These are phyloP conservation scores for Rutstroemia sp. DNA, from an alignment of 2,329 filamentous ascomycete genomes.

Conservation along the genomic window DNA sequence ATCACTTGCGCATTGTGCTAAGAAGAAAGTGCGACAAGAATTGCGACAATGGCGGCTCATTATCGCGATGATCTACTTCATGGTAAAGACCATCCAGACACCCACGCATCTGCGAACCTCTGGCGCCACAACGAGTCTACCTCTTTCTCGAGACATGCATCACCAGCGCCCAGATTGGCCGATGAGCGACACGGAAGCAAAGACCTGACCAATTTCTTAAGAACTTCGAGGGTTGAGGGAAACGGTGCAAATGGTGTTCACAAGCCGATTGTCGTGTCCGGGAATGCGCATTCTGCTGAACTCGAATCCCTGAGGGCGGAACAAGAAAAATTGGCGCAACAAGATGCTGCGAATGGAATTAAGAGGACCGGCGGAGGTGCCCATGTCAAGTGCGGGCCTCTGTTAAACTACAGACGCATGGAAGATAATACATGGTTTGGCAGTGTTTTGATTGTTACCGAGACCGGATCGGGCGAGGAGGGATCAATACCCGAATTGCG, in stretches of 20 bases:
- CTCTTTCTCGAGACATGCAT: constrained; percentile 36
- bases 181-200: constrained; percentile 37
- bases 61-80: constrained; percentile 20
- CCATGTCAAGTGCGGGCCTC: constrained; percentile 63
- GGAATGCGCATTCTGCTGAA: constrained; percentile 15
- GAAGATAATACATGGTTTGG: constrained; percentile 67
- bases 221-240: constrained; percentile 41
- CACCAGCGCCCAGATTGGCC: constrained; percentile 33
- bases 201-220: constrained; percentile 50
- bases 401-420: constrained; percentile 74
- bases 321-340: constrained; percentile 4
- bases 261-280: constrained; percentile 40
- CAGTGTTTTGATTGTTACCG: constrained; percentile 74
- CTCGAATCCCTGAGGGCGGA: constrained; percentile 4
- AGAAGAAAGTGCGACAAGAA: background rate
- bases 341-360: constrained; percentile 9
- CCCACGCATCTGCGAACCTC: constrained; percentile 47
- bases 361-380: constrained; percentile 29
- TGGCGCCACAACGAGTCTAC: constrained; percentile 60
- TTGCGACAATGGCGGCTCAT: constrained; percentile 19
- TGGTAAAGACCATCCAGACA: constrained; percentile 35
- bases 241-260: constrained; percentile 22
- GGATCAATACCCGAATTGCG: constrained; percentile 47
- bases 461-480: constrained; percentile 57
- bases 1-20: too few species aligned